Base-by-base conservation (phyloP, 345 rosid species). In the Acer negundo region DNA sequence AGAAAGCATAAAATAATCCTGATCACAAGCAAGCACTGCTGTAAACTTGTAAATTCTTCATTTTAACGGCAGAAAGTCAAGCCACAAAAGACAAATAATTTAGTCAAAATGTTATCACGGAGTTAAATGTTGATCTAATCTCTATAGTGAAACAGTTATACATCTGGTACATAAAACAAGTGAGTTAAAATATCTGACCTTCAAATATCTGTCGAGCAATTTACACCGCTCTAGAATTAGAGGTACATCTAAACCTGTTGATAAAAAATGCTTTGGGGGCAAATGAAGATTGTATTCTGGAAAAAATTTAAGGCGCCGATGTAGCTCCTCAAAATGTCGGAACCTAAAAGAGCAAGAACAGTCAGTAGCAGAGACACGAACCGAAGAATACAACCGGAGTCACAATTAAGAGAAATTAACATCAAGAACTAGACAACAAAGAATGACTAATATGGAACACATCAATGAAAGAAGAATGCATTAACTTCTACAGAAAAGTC, bases 281-380 rank as follows among this genome's bases (percentile, higher is more conserved):
- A 97, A 87, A 82, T 97, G 93, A 79, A 94, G 95, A 88, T 84
- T 89, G 80, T 94, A 97, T 80, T 91, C 98, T 1, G 92, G 87
- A 88, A 92, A 93, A 81, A 88, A 90, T 85, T 93, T 97, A 63
- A 97, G 94, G 69, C 97, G 96, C 74, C 91, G 91, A 84, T 97
- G 99, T 76, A 97, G 84, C 89, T 97, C 99, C 89, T 97, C 99
- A 89, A 97, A 97, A 87, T 97, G 99, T 67, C 97, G 97, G 82
- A 94, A 97, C 87, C 97, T 97, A 81, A 72, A 67, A 20, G 44
- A 62, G 67, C 62, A 69, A 70, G 44, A 72, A 42, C 62, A 35
- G 42, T 80, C 46, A 79, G 69, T 62, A 75, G 78, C 69, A 70
- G 26, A 69, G 10, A 58, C 31, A 74, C 5, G 10, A 15, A 74